These are phyloP conservation scores for Starmerella geochares DNA, from an alignment of 805 yeast genomes.

Conservation along the genomic window DNA sequence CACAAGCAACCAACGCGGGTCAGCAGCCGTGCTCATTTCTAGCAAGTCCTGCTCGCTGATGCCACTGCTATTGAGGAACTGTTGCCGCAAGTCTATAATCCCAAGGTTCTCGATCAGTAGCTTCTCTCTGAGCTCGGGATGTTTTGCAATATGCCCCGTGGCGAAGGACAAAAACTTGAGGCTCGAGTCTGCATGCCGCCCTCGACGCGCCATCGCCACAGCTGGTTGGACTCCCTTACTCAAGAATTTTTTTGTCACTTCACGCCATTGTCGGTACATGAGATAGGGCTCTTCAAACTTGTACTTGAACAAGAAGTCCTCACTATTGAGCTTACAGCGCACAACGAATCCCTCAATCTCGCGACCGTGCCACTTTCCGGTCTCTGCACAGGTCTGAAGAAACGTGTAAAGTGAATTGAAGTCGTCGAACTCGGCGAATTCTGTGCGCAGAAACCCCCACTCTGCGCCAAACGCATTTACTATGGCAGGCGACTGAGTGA, in stretches of 20 bases:
- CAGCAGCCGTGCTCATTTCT: conserved; percentile 32
- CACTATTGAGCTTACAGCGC: conserved; percentile 40
- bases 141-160: conserved; percentile 41
- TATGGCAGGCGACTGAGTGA: conserved; percentile 50
- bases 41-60: conserved; percentile 52
- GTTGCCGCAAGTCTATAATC: conserved; percentile 59
- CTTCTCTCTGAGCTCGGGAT: conserved; percentile 39
- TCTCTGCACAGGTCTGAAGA: conserved; percentile 60
- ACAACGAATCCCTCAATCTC: conserved; percentile 93
- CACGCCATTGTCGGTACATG: conserved; percentile 83
- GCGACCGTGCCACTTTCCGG: conserved; percentile 34
- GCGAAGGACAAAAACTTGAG: conserved; percentile 61
- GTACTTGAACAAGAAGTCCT: conserved; percentile 74
- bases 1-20: conserved; percentile 49
- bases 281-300: conserved; percentile 93
- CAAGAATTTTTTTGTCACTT: conserved; percentile 48
- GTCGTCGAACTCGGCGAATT: conserved; percentile 36
- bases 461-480: conserved; percentile 51
- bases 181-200: conserved; percentile 50
- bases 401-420: conserved; percentile 40
- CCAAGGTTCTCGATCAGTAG: conserved; percentile 51
- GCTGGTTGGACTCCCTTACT: conserved; percentile 26
- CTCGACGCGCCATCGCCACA: conserved; percentile 22
- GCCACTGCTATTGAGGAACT: conserved; percentile 46
- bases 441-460: conserved; percentile 60